Evolutionary conservation across 495 filamentous ascomycete genomes (phyloP), one percentile per base, ranked within the genome.

Genomic region (Annulohypoxylon stygium): DNA sequence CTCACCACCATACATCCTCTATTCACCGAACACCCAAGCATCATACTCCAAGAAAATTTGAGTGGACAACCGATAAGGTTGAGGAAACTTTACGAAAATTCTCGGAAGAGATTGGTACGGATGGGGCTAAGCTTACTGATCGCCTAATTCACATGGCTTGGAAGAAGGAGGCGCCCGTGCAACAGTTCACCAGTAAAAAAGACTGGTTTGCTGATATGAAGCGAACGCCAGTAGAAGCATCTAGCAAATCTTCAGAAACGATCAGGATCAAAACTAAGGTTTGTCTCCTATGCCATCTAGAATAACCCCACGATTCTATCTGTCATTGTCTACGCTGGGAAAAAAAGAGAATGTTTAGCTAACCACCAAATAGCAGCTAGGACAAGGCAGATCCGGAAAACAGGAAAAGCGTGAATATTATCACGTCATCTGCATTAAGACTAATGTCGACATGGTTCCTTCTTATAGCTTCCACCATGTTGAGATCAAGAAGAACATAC

Each of bases 401-500:
- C 78, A 79, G 61, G 71, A 78, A 20, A 80, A 79, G n/a, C 76
- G 78, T 50, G 76, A 78, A 33, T 45, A 70, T 14, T 78, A 73
- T 61, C 80, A 80, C 4, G 78, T 83, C 7, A 62, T 75, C 23
- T 77, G 78, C 67, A 81, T 86, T 65, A 81, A 80, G 59, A 80
- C 81, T 6, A 75, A 82, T 58, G 78, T 73, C 48, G 81, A 81
- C 11, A 73, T 75, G 4, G 81, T 83, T 2, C 84, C 84, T 18
- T 63, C 72, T 7, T 86, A 86, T 63, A 67, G 80, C 25, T 85
- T 84, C 55, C 84, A 85, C 53, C 83, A 85, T 67, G 82, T 85
- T n/a, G 83, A 85, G 65, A 81, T 86, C n/a, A 78, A 68, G 66
- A 85, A 83, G 45, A 85, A 85, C 48, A 82, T 86, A 12, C 80